Evolutionary conservation across 495 filamentous ascomycete species (phyloP), one percentile per base, ranked within the genome.

Genomic region (Xylaria acuta): DNA sequence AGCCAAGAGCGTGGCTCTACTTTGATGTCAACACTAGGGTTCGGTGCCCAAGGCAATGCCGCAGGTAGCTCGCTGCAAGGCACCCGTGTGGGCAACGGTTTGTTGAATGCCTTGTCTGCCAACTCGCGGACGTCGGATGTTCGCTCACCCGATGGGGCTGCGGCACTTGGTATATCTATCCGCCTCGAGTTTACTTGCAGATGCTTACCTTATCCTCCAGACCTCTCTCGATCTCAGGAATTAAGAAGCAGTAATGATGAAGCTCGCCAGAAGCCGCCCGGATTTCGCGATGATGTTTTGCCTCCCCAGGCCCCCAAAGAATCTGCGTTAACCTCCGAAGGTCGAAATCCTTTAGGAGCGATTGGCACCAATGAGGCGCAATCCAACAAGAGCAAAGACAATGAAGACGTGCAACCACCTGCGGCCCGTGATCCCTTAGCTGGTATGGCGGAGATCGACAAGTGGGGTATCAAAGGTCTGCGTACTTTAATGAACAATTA

Each of bases 361-460:
- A 89, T 80, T 49, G 85, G 84, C 47, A 74, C 70, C 22, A 82
- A 80, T 58, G 83, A 83, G 22, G 69, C 81, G 22, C 78, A 83
- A 32, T 74, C 80, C 30, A 77, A 69, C 20, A 86, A 86, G 75
- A 71, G 64, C 16, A 84, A 84, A 67, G 86, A 86, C 38, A 75
- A 82, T 54, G 80, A 84, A 34, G 81, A 82, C 0, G 73, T 72
- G 14, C 75, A 75, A 32, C 41, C 75, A 7, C 77, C 77, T 12
- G 78, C 82, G 25, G 79, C 82, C 20, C 81, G 86, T 66, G 86
- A 89, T 75, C 90, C 91, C 65, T 82, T 94, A 32, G 86, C 89
- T 34, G 88, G 92, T 67, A 94, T 97, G 94, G 88, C 88, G 51
- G 89, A 93, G 45, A 85, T 90, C 20, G 94, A 97, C 77, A 91